Percentiles rank a stretch among this genome's conserved stretches.
Conservation (phyloP, 441 rosid species). For the Populus tomentosa region DNA sequence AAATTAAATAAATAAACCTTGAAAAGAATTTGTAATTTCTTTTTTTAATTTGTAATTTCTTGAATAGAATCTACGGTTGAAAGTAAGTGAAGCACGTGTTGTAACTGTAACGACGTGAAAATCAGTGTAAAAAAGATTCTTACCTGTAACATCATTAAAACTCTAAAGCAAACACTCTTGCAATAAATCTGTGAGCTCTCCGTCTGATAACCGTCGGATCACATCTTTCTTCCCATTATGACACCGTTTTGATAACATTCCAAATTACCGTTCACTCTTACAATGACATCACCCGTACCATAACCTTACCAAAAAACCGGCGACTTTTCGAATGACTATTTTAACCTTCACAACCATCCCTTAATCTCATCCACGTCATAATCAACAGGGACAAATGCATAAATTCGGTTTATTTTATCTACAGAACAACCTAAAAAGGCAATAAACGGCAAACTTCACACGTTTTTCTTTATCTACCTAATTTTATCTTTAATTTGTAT, state of each 20-base stretch:
- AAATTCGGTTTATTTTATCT: neutral
- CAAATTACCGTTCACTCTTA: neutral
- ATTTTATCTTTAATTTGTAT: neutral
- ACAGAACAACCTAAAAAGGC: slow-evolving; percentile 9
- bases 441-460: slow-evolving; percentile 8
- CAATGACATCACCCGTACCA: neutral
- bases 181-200: neutral
- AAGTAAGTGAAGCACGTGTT: neutral
- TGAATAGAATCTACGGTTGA: neutral
- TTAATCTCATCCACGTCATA: neutral
- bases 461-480: slow-evolving; percentile 4
- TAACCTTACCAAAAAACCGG: neutral
- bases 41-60: too few species aligned
- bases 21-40: neutral
- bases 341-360: neutral
- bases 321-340: neutral
- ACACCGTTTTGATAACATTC: neutral
- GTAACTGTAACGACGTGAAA: neutral
- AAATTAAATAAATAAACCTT: too few species aligned
- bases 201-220: neutral
- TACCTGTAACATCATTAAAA: too few species aligned
- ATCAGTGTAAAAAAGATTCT: neutral
- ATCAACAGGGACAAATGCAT: slow-evolving; percentile 17
- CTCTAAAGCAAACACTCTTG: neutral
- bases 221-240: neutral